Conservation (phyloP, 164 flowering plant species). For the Santalum album region DNA sequence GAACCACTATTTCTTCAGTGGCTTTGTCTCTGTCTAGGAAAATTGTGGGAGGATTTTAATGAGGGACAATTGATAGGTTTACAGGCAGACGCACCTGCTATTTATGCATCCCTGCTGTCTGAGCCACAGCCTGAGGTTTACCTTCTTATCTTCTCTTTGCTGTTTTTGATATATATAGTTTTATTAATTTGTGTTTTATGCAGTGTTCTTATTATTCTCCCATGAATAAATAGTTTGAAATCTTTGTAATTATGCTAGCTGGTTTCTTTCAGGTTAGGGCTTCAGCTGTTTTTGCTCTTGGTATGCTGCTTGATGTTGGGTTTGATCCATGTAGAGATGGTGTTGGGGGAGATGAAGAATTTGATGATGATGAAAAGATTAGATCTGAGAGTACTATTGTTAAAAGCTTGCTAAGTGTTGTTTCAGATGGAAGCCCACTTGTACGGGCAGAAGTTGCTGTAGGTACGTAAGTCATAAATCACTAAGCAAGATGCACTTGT, state of each 20-base stretch:
- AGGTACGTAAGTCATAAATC: slow-evolving; percentile 54
- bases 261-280: slow-evolving; percentile 74
- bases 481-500: background rate
- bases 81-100: slow-evolving; percentile 67
- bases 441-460: slow-evolving; percentile 94
- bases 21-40: slow-evolving; percentile 94
- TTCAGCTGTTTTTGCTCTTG: slow-evolving; percentile 82
- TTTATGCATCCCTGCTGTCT: slow-evolving; percentile 46
- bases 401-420: slow-evolving; percentile 61
- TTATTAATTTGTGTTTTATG: background rate
- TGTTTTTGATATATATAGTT: background rate
- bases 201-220: too few relatives aligned
- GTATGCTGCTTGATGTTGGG: slow-evolving; percentile 77
- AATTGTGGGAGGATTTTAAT: slow-evolving; percentile 84
- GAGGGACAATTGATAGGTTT: slow-evolving; percentile 74
- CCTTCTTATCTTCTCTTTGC: background rate
- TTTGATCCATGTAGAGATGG: slow-evolving; percentile 60
- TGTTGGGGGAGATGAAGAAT: slow-evolving; percentile 57
- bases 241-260: background rate
- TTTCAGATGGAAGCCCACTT: slow-evolving; percentile 91
- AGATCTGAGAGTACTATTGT: slow-evolving; percentile 65
- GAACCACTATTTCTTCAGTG: slow-evolving; percentile 92
- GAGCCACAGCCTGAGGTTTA: slow-evolving; percentile 95
- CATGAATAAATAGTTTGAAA: background rate
- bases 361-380: slow-evolving; percentile 84